Evolutionary conservation across 208 protist genomes (phyloP).

Genomic region (Leishmania lainsoni): DNA sequence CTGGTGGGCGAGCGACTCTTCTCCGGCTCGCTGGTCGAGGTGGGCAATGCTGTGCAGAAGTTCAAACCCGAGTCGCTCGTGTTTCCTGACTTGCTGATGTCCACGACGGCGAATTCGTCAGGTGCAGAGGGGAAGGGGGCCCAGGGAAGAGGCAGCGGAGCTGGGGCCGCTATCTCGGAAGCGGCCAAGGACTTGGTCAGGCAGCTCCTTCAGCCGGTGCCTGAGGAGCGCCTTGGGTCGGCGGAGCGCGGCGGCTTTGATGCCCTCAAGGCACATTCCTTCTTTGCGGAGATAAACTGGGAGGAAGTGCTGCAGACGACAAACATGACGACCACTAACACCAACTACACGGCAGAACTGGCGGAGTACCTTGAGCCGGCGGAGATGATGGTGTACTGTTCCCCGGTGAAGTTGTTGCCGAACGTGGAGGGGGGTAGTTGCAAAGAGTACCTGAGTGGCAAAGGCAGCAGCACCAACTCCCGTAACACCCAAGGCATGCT

Average conservation of each 20-base stretch:
- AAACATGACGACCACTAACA: slow-evolving; percentile 50
- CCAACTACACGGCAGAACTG: slow-evolving; percentile 49
- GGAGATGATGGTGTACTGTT: slow-evolving; percentile 66
- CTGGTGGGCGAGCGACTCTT: slow-evolving; percentile 28
- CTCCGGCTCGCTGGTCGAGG: slow-evolving; percentile 19
- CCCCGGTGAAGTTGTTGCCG: slow-evolving; percentile 34
- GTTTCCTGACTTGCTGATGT: slow-evolving; percentile 34
- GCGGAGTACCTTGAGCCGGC: slow-evolving; percentile 34
- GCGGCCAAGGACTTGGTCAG: slow-evolving; percentile 75
- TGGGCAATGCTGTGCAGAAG: slow-evolving; percentile 45
- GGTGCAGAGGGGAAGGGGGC: neutral
- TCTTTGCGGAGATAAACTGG: slow-evolving; percentile 86
- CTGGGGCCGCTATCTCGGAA: slow-evolving; percentile 38
- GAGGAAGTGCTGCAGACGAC: slow-evolving; percentile 37
- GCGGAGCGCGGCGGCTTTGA: slow-evolving; percentile 70
- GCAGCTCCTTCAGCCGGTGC: slow-evolving; percentile 69
- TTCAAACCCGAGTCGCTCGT: slow-evolving; percentile 65
- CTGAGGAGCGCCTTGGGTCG: slow-evolving; percentile 74
- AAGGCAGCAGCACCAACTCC: neutral
- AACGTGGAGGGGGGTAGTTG: slow-evolving; percentile 2
- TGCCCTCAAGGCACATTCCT: slow-evolving; percentile 81
- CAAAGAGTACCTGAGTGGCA: neutral
- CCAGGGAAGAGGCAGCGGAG: neutral
- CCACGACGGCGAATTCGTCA: slow-evolving; percentile 15
- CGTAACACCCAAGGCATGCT: slow-evolving; percentile 5